Evolutionary conservation across 1,139 yeast genomes (phyloP).

Genomic region (Candida pseudoviswanathii): DNA sequence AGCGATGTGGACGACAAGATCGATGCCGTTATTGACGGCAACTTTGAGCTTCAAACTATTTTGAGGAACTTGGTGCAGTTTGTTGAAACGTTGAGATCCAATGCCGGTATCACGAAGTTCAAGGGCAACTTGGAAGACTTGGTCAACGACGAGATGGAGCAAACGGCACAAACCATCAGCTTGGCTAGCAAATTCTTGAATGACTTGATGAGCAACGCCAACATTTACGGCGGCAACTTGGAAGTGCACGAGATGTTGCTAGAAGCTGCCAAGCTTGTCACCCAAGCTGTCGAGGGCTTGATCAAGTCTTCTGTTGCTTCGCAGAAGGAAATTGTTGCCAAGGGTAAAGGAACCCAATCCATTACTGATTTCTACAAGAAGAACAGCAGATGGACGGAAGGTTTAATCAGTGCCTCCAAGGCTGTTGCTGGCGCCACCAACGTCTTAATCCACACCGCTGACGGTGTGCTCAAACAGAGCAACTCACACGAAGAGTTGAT

Average conservation of each 20-base stretch:
- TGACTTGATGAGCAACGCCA: slow-evolving; percentile 56
- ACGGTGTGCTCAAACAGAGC: slow-evolving; percentile 68
- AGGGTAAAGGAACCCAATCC: slow-evolving; percentile 67
- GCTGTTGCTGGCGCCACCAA: slow-evolving; percentile 87
- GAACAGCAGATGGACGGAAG: slow-evolving; percentile 94
- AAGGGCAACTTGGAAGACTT: slow-evolving; percentile 65
- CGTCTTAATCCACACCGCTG: slow-evolving; percentile 79
- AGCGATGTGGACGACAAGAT: slow-evolving; percentile 67
- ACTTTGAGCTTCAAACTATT: slow-evolving; percentile 70
- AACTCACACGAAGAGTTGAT: slow-evolving; percentile 82
- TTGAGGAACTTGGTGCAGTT: slow-evolving; percentile 60
- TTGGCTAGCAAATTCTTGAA: slow-evolving; percentile 65
- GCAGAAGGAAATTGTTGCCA: slow-evolving; percentile 78
- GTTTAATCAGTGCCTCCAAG: slow-evolving; percentile 86
- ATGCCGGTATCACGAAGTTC: slow-evolving; percentile 37
- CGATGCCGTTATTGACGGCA: slow-evolving; percentile 75
- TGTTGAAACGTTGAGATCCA: slow-evolving; percentile 56
- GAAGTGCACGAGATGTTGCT: slow-evolving; percentile 79
- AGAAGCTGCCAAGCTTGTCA: slow-evolving; percentile 79
- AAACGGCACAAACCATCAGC: slow-evolving; percentile 70
- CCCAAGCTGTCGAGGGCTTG: slow-evolving; percentile 73
- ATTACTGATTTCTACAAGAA: slow-evolving; percentile 81
- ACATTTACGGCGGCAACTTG: slow-evolving; percentile 58
- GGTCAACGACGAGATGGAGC: slow-evolving; percentile 71
- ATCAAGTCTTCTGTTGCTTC: slow-evolving; percentile 80